These are phyloP conservation scores for Malus fusca DNA, from an alignment of 306 rosid species.

Conservation along the genomic window DNA sequence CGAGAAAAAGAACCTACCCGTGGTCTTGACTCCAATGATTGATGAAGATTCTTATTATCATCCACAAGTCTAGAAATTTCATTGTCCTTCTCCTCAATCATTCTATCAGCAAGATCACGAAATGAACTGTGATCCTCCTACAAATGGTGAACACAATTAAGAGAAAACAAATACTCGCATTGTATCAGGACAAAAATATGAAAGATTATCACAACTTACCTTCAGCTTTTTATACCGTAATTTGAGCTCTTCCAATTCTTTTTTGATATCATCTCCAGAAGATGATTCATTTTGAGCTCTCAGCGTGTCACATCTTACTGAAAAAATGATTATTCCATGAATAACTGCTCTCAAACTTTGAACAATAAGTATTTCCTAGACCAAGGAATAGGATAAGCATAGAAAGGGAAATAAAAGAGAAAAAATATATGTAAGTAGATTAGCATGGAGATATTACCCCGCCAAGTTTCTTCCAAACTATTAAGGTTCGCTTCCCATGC, in stretches of 20 bases:
- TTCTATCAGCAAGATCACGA: constrained; percentile 87
- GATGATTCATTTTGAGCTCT: constrained; percentile 76
- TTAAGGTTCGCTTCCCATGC: constrained; percentile 80
- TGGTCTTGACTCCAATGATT: constrained; percentile 64
- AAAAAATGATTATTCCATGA: constrained; percentile 17
- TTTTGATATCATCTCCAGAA: constrained; percentile 46
- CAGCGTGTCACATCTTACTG: constrained; percentile 82
- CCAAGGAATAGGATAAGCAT: neutral
- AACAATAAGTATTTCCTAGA: constrained; percentile 2
- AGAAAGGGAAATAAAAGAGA: neutral
- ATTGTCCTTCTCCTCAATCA: constrained; percentile 83
- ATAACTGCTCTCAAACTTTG: constrained; percentile 6
- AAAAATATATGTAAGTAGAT: constrained; percentile 11
- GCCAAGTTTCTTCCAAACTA: constrained; percentile 93
- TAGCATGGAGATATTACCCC: constrained; percentile 42
- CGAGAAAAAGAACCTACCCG: constrained; percentile 34
- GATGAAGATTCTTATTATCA: constrained; percentile 71
- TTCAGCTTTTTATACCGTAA: constrained; percentile 58
- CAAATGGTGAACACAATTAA: constrained; percentile 25
- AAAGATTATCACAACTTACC: constrained; percentile 36
- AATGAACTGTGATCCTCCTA: constrained; percentile 86
- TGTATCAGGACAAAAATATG: constrained; percentile 12
- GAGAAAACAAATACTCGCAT: constrained; percentile 9
- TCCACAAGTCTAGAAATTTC: constrained; percentile 80
- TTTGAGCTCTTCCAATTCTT: constrained; percentile 82